Conservation (phyloP, 2,329 filamentous ascomycete genomes). For the Colletotrichum trifolii region DNA sequence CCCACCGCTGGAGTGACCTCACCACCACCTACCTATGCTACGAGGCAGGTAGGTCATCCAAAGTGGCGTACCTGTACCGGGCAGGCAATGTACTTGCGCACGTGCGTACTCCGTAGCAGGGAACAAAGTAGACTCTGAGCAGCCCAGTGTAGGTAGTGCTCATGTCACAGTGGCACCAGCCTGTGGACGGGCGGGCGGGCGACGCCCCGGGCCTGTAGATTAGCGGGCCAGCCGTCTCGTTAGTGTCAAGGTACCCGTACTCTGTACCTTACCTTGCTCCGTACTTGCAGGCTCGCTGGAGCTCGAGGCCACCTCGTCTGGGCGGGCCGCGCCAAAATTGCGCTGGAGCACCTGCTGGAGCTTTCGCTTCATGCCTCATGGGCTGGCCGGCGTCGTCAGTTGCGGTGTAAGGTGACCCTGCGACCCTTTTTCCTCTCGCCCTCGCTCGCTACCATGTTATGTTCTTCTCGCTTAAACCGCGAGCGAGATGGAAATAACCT, state of each 20-base stretch:
- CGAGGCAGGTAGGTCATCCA: no score
- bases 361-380: constrained; percentile 25
- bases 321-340: constrained; percentile 36
- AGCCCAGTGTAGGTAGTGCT: no score
- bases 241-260: no score
- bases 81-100: no score
- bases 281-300: not conserved
- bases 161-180: no score
- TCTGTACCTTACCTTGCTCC: not conserved
- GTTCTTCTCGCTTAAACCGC: not conserved
- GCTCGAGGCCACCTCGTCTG: constrained; percentile 9
- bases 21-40: no score
- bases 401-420: not conserved
- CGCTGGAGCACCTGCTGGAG: constrained; percentile 24
- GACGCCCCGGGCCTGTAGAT: constrained; percentile 33
- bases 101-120: no score
- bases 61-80: no score
- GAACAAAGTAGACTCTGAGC: no score
- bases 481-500: no score
- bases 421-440: not conserved
- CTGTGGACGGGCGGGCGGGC: constrained; percentile 13
- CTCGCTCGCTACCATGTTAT: not conserved
- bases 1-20: no score
- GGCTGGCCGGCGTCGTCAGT: constrained; percentile 16
- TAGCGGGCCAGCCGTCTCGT: constrained; percentile 28